Base-by-base conservation (phyloP, 2,329 filamentous ascomycete species). In the Coccinonectria pachysandricola region DNA sequence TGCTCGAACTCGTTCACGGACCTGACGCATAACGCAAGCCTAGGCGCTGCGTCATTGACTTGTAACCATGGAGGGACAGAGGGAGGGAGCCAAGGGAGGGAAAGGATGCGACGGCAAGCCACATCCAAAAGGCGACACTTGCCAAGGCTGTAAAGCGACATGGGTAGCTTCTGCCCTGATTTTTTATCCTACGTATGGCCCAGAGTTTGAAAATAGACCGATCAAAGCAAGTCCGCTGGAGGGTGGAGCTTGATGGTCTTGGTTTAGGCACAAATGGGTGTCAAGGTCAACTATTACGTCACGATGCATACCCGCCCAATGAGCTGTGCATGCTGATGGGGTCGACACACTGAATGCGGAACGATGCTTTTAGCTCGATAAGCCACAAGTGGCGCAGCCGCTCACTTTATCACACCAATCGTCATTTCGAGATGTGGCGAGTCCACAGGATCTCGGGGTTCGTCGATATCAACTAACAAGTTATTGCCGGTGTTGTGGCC, bases 21-120 rank as follows among this genome's bases (percentile, higher is more conserved):
- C n/a, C n/a, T n/a, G n/a, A n/a, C n/a, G n/a, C n/a, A n/a, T n/a
- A n/a, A n/a, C n/a, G n/a, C n/a, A 23, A 23, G 28, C 21, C 32
- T 42, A 27, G 31, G 34, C 39, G 40, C 42, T 52, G 48, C 50
- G 50, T 53, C 50, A 53, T 53, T 46, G 49, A 52, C 39, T 43
- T 35, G 13, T 17, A 7, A 15, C 15, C 16, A 19, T 12, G 26
- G 23, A 18, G 18, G 23, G 23, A 15, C 13, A 17, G 12, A 14
- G 16, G 24, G 6, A 9, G 23, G 23, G 23, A 8, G 21, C n/a
- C 8, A 13, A 23, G 21, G 17, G n/a, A 19, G 17, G 7, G 17
- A 7, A 7, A n/a, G n/a, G 17, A 19, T 19, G 17, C 17, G 17
- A 7, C n/a, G n/a, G n/a, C 23, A 25, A 25, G 23, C 23, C 16